Conservation (phyloP, 805 yeast species). For the Starmerella bombicola region DNA sequence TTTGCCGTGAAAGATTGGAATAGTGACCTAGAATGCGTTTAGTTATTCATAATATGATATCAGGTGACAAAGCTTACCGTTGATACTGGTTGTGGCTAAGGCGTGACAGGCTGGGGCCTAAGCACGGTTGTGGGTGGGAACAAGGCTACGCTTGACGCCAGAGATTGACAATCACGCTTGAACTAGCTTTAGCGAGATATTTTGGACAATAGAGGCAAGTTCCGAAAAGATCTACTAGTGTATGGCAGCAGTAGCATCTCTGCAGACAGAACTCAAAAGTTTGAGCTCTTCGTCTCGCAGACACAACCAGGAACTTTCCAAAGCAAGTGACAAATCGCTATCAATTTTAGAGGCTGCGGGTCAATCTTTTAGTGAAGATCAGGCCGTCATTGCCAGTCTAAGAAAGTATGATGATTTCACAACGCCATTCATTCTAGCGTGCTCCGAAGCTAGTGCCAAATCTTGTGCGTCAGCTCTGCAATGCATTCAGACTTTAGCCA, state of each 20-base stretch:
- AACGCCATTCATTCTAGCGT: conserved; percentile 58
- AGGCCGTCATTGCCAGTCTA: conserved; percentile 8
- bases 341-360: conserved; percentile 13
- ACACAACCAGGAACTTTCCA: conserved; percentile 54
- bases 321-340: conserved; percentile 20
- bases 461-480: conserved; percentile 61
- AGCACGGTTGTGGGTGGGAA: too few relatives aligned
- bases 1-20: too few relatives aligned
- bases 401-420: conserved; percentile 38
- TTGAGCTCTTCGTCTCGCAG: conserved; percentile 61
- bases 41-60: too few relatives aligned
- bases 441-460: conserved; percentile 64
- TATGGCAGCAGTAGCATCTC: conserved; percentile 20
- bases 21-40: too few relatives aligned
- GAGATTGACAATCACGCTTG: too few relatives aligned
- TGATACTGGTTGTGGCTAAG: too few relatives aligned
- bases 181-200: too few relatives aligned
- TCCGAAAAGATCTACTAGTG: too few relatives aligned
- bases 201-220: too few relatives aligned
- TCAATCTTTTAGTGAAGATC: conserved; percentile 11
- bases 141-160: too few relatives aligned
- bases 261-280: conserved; percentile 45
- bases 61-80: too few relatives aligned
- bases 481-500: conserved; percentile 50
- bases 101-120: too few relatives aligned